Evolutionary conservation across 2,329 filamentous ascomycete species (phyloP).

Genomic region (Exophiala lecanii-corni): DNA sequence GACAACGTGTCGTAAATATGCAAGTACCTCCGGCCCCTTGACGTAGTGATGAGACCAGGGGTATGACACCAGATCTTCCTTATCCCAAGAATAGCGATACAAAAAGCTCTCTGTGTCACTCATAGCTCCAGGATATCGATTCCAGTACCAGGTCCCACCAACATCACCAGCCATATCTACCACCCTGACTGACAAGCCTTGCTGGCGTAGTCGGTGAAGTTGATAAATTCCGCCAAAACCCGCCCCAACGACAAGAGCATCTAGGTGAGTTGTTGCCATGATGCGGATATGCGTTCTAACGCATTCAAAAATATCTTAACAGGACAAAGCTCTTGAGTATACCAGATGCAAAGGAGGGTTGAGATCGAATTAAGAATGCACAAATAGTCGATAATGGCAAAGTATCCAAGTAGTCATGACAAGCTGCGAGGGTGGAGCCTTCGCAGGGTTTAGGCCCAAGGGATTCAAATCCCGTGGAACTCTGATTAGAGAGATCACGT

Average conservation of each 20-base stretch:
- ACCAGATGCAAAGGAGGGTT: no score
- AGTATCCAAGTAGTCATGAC: neutral
- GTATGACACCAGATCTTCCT: slow-evolving; percentile 15
- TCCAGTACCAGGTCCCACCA: slow-evolving; percentile 34
- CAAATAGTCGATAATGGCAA: no score
- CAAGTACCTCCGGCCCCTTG: slow-evolving; percentile 35
- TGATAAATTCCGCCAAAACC: slow-evolving; percentile 44
- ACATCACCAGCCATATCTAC: slow-evolving; percentile 49
- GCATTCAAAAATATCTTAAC: neutral
- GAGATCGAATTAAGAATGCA: neutral
- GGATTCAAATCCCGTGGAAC: neutral
- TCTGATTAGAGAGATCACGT: neutral
- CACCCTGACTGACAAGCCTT: slow-evolving; percentile 45
- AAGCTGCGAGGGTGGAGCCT: neutral
- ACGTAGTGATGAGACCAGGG: slow-evolving; percentile 21
- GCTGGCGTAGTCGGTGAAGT: slow-evolving; percentile 49
- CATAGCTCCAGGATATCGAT: slow-evolving; percentile 35
- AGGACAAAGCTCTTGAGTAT: no score
- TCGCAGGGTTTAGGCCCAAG: neutral
- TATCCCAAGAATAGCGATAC: slow-evolving; percentile 10
- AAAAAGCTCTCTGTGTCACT: slow-evolving; percentile 15
- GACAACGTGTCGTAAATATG: slow-evolving; percentile 47
- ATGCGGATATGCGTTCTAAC: neutral
- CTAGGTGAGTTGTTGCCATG: slow-evolving; percentile 14
- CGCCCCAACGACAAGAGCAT: slow-evolving; percentile 28